Evolutionary conservation across 306 rosid genomes (phyloP).

Genomic region (Hippophae gyantsensis): DNA sequence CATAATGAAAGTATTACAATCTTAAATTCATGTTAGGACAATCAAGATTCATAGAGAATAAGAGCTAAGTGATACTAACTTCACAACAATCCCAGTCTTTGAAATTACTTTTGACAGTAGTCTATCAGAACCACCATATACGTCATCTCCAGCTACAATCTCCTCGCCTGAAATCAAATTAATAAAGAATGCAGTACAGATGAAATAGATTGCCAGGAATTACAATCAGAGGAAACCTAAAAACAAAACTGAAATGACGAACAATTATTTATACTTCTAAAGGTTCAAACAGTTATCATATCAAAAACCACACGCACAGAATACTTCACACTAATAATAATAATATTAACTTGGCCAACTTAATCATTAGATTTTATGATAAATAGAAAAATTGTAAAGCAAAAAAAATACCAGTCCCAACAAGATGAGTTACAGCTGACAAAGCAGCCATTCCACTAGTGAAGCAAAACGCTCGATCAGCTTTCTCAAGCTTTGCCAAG

Average conservation of each 20-base stretch:
- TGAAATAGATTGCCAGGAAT: slow-evolving; percentile 7
- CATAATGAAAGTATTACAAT: slow-evolving; percentile 22
- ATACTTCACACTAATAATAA: background rate
- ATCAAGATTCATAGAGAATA: slow-evolving; percentile 12
- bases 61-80: slow-evolving; percentile 45
- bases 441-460: slow-evolving; percentile 98
- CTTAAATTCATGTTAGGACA: slow-evolving; percentile 14
- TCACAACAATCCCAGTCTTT: slow-evolving; percentile 68
- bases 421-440: slow-evolving; percentile 69
- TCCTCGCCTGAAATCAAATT: slow-evolving; percentile 56
- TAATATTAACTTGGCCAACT: background rate
- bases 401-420: slow-evolving; percentile 50
- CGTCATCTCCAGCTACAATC: slow-evolving; percentile 83
- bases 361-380: background rate
- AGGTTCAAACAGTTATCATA: too few relatives aligned
- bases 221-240: slow-evolving; percentile 3
- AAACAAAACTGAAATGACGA: too few relatives aligned
- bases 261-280: too few relatives aligned
- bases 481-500: slow-evolving; percentile 80
- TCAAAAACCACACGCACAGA: too few relatives aligned
- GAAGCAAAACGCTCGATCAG: slow-evolving; percentile 88
- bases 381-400: slow-evolving; percentile 12
- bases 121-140: slow-evolving; percentile 83
- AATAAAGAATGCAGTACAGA: slow-evolving; percentile 8
- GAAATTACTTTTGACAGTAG: slow-evolving; percentile 72